Evolutionary conservation across 2,329 filamentous ascomycete species (phyloP).

Genomic region (Trichoderma sp.): DNA sequence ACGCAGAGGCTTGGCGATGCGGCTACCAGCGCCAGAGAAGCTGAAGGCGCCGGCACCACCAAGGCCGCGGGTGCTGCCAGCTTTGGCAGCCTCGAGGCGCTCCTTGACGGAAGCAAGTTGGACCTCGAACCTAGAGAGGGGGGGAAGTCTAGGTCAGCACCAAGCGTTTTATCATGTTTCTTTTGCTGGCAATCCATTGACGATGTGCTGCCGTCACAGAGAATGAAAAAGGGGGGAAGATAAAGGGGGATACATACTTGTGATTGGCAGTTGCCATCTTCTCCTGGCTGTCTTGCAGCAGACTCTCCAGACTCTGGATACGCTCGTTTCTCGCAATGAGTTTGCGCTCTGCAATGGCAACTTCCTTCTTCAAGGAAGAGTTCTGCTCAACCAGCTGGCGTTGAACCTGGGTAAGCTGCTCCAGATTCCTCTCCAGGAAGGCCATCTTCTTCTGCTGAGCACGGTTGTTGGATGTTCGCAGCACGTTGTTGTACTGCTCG

Average conservation of each 20-base stretch:
- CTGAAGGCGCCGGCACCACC: slow-evolving; percentile 71
- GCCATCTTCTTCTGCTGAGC: slow-evolving; percentile 99
- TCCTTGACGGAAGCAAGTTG: slow-evolving; percentile 98
- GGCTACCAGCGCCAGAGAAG: slow-evolving; percentile 66
- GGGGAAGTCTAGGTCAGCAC: slow-evolving; percentile 25
- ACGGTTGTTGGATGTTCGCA: slow-evolving; percentile 94
- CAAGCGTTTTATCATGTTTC: slow-evolving; percentile 16
- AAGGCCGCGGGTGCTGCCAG: slow-evolving; percentile 84
- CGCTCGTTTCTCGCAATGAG: slow-evolving; percentile 95
- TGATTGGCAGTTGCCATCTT: slow-evolving; percentile 97
- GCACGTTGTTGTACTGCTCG: slow-evolving; percentile 98
- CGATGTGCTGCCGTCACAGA: slow-evolving; percentile 39
- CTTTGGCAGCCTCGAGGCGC: slow-evolving; percentile 92
- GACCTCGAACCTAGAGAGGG: slow-evolving; percentile 79
- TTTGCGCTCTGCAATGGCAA: slow-evolving; percentile 97
- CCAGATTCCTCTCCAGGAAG: slow-evolving; percentile 95
- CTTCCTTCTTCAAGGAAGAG: slow-evolving; percentile 95
- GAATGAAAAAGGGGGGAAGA: not conserved
- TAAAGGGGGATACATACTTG: slow-evolving; percentile 65
- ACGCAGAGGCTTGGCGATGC: slow-evolving; percentile 70
- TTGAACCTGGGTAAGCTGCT: slow-evolving; percentile 96
- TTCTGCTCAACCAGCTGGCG: slow-evolving; percentile 98
- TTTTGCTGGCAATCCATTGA: slow-evolving; percentile 30
- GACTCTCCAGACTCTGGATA: slow-evolving; percentile 87
- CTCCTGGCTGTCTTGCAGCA: slow-evolving; percentile 96